A percentile compares a stretch with the other conserved stretches of the same genome.
Evolutionary conservation across 257 asterid species (phyloP).

Genomic region (Ocimum tenuiflorum): DNA sequence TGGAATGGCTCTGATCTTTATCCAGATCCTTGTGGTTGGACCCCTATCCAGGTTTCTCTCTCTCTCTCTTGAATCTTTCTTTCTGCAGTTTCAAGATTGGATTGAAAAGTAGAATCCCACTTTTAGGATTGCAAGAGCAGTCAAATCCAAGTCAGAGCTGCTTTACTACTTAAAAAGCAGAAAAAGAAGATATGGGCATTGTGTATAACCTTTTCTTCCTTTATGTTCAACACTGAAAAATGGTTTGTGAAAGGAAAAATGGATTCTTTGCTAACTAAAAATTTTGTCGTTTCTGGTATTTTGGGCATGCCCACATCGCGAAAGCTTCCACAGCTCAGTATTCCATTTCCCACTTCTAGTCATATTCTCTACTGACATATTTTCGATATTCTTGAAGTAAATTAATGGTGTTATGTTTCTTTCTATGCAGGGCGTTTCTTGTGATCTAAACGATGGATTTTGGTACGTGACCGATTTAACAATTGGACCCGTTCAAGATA

Average conservation of each 20-base stretch:
- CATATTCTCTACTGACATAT: constrained; percentile 3
- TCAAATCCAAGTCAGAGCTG: constrained; percentile 21
- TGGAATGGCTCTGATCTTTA: constrained; percentile 99
- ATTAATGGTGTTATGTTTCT: neutral
- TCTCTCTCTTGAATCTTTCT: neutral
- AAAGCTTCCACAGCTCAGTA: constrained; percentile 5
- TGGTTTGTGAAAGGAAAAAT: constrained; percentile 1
- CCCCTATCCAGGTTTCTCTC: constrained; percentile 69
- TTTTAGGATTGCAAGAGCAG: neutral
- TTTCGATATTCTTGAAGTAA: neutral
- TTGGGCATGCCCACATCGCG: constrained; percentile 7
- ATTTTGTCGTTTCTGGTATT: constrained; percentile 23
- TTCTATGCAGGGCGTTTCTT: constrained; percentile 73
- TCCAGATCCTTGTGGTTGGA: constrained; percentile 99
- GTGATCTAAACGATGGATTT: constrained; percentile 73
- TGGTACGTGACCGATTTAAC: constrained; percentile 81
- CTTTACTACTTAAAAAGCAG: constrained; percentile 1
- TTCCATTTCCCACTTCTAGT: constrained; percentile 23
- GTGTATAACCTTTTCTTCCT: neutral
- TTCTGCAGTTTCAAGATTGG: constrained; percentile 18
- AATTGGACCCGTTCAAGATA: constrained; percentile 81
- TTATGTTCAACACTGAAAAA: neutral
- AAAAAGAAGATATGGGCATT: constrained; percentile 12
- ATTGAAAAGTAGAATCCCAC: constrained; percentile 16
- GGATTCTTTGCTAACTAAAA: constrained; percentile 10